Conservation (phyloP, 148 eudicot genomes). For the Vaccinium macrocarpon region DNA sequence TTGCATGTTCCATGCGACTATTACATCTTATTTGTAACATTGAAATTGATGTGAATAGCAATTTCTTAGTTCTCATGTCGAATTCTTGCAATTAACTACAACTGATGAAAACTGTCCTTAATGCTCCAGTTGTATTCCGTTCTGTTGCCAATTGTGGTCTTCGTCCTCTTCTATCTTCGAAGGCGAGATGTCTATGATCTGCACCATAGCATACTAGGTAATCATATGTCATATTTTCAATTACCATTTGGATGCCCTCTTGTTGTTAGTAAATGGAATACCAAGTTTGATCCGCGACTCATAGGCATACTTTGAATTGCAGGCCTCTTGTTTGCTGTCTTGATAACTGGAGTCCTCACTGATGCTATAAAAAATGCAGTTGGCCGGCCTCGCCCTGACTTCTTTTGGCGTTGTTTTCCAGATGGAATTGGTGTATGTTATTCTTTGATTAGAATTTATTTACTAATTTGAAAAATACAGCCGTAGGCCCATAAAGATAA, state of each 20-base stretch:
- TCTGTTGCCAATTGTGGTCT: constrained; percentile 56
- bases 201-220: constrained; percentile 77
- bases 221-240: too few relatives aligned
- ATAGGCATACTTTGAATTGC: neutral
- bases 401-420: constrained; percentile 97
- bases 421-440: constrained; percentile 60
- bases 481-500: neutral
- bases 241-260: neutral
- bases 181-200: constrained; percentile 74
- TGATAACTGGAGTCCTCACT: constrained; percentile 72
- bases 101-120: neutral
- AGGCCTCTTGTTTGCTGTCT: constrained; percentile 68
- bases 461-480: neutral
- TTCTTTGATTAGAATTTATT: neutral
- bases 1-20: too few relatives aligned
- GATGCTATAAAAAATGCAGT: constrained; percentile 87
- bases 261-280: neutral
- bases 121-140: constrained; percentile 51
- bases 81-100: neutral
- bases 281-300: neutral
- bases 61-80: too few relatives aligned
- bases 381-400: constrained; percentile 92
- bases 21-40: too few relatives aligned
- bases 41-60: too few relatives aligned
- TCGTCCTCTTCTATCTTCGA: constrained; percentile 46